A percentile compares a stretch with the other conserved stretches of the same genome.
Evolutionary conservation across 805 yeast genomes (phyloP).

Genomic region (Kluyveromyces lactis): DNA sequence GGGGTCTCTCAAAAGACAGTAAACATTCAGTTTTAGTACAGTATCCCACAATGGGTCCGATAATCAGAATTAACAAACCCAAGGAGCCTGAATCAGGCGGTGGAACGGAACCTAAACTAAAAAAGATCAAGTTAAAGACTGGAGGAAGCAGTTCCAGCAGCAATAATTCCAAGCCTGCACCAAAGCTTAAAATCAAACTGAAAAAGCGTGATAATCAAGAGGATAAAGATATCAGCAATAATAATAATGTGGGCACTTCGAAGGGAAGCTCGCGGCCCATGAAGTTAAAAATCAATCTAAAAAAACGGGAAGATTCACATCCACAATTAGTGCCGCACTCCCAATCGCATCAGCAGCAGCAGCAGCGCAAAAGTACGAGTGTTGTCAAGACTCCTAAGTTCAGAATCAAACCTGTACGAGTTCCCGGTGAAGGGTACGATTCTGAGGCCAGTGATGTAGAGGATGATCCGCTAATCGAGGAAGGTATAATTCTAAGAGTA

Average conservation of each 20-base stretch:
- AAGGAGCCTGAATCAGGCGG: slow-evolving; percentile 10
- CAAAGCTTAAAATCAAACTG: slow-evolving; percentile 19
- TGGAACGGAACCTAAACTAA: slow-evolving; percentile 14
- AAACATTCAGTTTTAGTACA: no score
- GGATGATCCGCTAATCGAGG: slow-evolving; percentile 88
- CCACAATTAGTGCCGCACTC: slow-evolving; percentile 18
- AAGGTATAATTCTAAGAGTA: slow-evolving; percentile 73
- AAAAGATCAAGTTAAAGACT: slow-evolving; percentile 18
- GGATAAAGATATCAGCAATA: slow-evolving; percentile 4
- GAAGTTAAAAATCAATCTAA: slow-evolving; percentile 1
- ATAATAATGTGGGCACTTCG: background rate
- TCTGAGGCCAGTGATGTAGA: slow-evolving; percentile 94
- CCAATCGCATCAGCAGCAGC: slow-evolving; percentile 17
- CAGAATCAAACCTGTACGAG: slow-evolving; percentile 50
- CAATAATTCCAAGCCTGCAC: slow-evolving; percentile 7
- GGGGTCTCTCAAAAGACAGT: no score
- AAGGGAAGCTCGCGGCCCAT: background rate
- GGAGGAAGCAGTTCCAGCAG: slow-evolving; percentile 9
- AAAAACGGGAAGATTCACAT: slow-evolving; percentile 1
- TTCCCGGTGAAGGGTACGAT: slow-evolving; percentile 94
- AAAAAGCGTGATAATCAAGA: slow-evolving; percentile 10
- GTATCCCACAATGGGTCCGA: slow-evolving; percentile 8
- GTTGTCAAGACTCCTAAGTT: slow-evolving; percentile 35
- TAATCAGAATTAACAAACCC: slow-evolving; percentile 25
- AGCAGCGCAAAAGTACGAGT: slow-evolving; percentile 20